A percentile compares a stretch with the other conserved stretches of the same genome.
These are phyloP conservation scores for Phylloporus scabripes DNA, from an alignment of 768 basidiomycete species.

Conservation along the genomic window DNA sequence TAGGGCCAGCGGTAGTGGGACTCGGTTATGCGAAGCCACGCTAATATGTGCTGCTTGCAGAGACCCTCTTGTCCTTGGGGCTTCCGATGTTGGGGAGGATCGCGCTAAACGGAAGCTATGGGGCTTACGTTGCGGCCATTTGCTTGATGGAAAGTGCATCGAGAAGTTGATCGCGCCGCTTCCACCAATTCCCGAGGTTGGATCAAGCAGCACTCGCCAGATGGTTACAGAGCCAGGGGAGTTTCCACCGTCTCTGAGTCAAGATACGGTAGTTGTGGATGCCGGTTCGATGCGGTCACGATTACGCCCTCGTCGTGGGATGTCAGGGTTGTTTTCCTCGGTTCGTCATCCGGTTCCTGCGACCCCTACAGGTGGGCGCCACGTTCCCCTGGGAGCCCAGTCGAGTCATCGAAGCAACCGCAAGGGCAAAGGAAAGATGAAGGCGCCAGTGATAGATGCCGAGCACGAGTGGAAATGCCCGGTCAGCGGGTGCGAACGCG, in stretches of 20 bases:
- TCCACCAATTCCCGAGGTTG: slow-evolving; percentile 8
- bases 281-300: slow-evolving; percentile 49
- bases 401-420: slow-evolving; percentile 17
- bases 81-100: slow-evolving; percentile 44
- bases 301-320: slow-evolving; percentile 43
- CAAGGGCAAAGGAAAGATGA: slow-evolving; percentile 33
- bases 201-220: slow-evolving; percentile 10
- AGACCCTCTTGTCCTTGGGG: slow-evolving; percentile 55
- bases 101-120: slow-evolving; percentile 49
- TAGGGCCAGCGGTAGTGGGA: slow-evolving; percentile 20
- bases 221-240: slow-evolving; percentile 6
- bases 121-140: slow-evolving; percentile 71
- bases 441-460: slow-evolving; percentile 37
- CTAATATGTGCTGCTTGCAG: slow-evolving; percentile 66
- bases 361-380: slow-evolving; percentile 8
- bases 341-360: slow-evolving; percentile 2
- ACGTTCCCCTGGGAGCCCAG: neutral
- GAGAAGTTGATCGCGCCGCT: slow-evolving; percentile 49
- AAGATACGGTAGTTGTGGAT: slow-evolving; percentile 29
- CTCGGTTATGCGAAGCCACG: slow-evolving; percentile 32
- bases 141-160: slow-evolving; percentile 74
- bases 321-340: slow-evolving; percentile 6
- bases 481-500: slow-evolving; percentile 47
- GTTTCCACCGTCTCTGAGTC: slow-evolving; percentile 5
- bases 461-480: slow-evolving; percentile 62